Base-by-base conservation (phyloP, 805 yeast species). In the Monosporozyma aquatica region DNA sequence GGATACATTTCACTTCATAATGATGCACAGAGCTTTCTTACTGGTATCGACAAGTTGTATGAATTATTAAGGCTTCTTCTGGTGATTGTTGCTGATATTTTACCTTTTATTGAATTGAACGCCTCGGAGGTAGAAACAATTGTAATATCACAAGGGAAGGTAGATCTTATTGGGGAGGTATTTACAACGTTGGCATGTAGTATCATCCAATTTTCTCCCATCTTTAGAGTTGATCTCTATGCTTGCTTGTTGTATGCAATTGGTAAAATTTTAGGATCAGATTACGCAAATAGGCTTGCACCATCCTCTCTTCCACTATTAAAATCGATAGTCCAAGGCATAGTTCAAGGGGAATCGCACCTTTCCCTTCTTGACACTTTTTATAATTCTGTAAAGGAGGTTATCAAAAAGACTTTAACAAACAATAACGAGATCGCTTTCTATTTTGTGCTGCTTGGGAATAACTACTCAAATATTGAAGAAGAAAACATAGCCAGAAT, bases 41-140 rank as follows among this genome's bases (percentile, higher is more conserved):
- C 67, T 23, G 80, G 78, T 40, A 80, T 84, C 42, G 95, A 86
- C 51, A 86, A 84, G 53, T 64, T 87, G 35, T 86, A 90, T 59
- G 97, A 90, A 56, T 66, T 89, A 21, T 62, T 87, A 39, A 70
- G 95, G 47, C 71, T 87, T 5, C 73, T 76, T 14, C 69, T 83
- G 66, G 67, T 80, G 17, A 80, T 85, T 0, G 62, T 87, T 14
- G 71, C 80, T 22, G 70, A 67, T 24, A 63, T 72, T 7, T 61
- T 82, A 34, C 89, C 94, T 7, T 73, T 78, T 41, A 64, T 80
- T 32, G 71, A 73, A 43, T 71, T 69, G 23, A 71, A 68, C 32
- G 70, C 56, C 11, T 15, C 33, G 1, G 50, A 41, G 4, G 20
- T 14, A 1, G 10, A 8, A 14, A 9, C 18, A 8, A 26, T 38